Percentiles rank a stretch among this genome's conserved stretches.
These are phyloP conservation scores for Verbena officinalis DNA, from an alignment of 257 asterid species.

Conservation along the genomic window DNA sequence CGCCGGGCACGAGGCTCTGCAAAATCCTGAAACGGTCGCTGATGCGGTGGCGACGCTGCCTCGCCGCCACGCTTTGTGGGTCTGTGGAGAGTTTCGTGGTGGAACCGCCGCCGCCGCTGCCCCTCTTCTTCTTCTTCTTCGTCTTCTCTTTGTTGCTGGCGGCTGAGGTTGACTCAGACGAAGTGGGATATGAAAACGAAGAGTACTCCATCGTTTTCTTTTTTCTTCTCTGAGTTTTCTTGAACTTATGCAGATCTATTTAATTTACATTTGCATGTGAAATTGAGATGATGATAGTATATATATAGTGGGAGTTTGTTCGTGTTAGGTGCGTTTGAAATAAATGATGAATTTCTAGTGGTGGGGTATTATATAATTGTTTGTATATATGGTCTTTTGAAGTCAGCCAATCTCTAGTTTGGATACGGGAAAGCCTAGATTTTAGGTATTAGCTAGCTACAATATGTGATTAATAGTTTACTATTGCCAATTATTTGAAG, in stretches of 20 bases:
- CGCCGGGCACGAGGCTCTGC: slow-evolving; percentile 79
- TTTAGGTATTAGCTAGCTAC: too few relatives aligned
- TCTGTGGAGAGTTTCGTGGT: slow-evolving; percentile 66
- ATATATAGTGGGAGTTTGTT: slow-evolving; percentile 27
- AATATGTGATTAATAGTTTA: too few relatives aligned
- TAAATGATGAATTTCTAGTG: slow-evolving; percentile 17
- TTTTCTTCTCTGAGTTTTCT: background rate
- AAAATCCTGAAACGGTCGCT: slow-evolving; percentile 83
- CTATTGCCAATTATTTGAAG: too few relatives aligned
- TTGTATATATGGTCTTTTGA: slow-evolving; percentile 13
- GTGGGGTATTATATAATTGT: too few relatives aligned
- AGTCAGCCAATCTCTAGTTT: slow-evolving; percentile 35
- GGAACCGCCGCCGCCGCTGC: slow-evolving; percentile 11
- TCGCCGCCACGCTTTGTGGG: slow-evolving; percentile 85
- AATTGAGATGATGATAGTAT: slow-evolving; percentile 14
- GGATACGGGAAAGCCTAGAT: slow-evolving; percentile 26
- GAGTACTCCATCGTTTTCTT: slow-evolving; percentile 25
- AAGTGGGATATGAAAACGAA: slow-evolving; percentile 29
- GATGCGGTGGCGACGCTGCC: slow-evolving; percentile 79
- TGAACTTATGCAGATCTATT: background rate
- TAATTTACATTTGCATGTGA: slow-evolving; percentile 5
- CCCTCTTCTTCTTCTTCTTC: slow-evolving; percentile 28
- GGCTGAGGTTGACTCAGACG: slow-evolving; percentile 26
- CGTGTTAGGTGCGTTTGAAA: slow-evolving; percentile 27
- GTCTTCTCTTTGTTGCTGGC: slow-evolving; percentile 10